Evolutionary conservation across 2,329 filamentous ascomycete genomes (phyloP).

Genomic region (Colletotrichum falcatum): DNA sequence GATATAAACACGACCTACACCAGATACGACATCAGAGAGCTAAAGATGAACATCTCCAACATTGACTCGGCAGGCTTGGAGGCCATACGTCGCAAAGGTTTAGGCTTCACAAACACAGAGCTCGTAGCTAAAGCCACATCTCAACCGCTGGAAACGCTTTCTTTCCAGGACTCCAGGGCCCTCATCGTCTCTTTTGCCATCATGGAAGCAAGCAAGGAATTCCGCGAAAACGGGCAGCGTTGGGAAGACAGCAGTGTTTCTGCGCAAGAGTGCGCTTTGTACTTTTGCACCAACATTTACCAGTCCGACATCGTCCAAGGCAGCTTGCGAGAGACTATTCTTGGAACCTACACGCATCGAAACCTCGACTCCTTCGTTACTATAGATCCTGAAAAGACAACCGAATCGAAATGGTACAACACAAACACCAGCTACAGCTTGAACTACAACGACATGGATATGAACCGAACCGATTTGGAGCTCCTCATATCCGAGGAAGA

Average conservation of each 20-base stretch:
- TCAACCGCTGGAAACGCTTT: not conserved
- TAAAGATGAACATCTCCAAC: not conserved
- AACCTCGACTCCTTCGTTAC: not conserved
- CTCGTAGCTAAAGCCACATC: not conserved
- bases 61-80: not conserved
- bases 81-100: not conserved
- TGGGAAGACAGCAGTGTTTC: constrained; percentile 1
- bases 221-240: not conserved
- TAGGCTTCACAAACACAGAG: not conserved
- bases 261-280: not conserved
- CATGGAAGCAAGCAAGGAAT: not conserved
- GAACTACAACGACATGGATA: not conserved
- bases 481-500: not conserved
- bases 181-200: not conserved
- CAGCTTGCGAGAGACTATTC: not conserved
- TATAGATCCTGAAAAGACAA: not conserved
- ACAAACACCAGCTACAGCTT: not conserved
- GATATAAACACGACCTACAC: not conserved
- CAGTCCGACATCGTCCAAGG: not conserved
- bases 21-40: not conserved
- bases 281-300: constrained; percentile 8
- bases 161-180: not conserved
- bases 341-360: not conserved
- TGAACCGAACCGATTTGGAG: constrained; percentile 3
- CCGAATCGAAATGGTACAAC: not conserved